Evolutionary conservation across 108 stramenopile genomes (phyloP), one percentile per base, ranked within the genome.

Genomic region (Cyclotella cryptica): DNA sequence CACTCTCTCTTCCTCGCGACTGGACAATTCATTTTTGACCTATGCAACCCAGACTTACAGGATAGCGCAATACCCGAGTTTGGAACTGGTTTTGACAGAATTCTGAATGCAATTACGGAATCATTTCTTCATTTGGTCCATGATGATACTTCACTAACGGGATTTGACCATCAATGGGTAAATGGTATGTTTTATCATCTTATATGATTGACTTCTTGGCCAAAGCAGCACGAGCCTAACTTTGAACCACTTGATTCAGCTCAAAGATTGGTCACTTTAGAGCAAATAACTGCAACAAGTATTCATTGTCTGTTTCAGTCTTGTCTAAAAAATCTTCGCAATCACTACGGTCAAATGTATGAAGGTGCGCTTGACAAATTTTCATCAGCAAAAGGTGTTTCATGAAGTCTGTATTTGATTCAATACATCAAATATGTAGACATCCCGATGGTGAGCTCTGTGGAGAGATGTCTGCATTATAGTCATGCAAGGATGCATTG

Each of bases 391-490:
- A 73, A 22, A 10, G 45, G n/a, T 1, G 72, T 45, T 95, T 95
- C 66, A 64, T 51, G 28, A 76, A 77, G 43, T 85, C 86, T 12
- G 90, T 89, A 30, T 63, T 70, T 68, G 72, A 79, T 49, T 88
- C 91, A 22, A 79, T 95, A 35, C 91, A 92, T 35, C 39, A 30
- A 7, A 67, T 76, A 22, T 86, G 74, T 69, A 83, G 65, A 62
- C 52, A 58, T 44, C 70, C 74, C 10, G 60, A 54, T 47, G 63
- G 66, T 11, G 69, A 69, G 71, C 80, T 57, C 74, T 71, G 64
- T 51, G 68, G 47, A 44, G 68, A 78, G 39, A 63, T 86, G 28
- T 24, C 43, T 10, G 52, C 44, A 13, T 27, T 82, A 49, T 92
- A 88, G 47, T 74, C 83, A 55, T 90, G 80, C 64, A 47, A 69